phyloP scores from a whole-genome alignment of 495 filamentous ascomycete genomes.

The Penicillium crystallinum region DNA sequence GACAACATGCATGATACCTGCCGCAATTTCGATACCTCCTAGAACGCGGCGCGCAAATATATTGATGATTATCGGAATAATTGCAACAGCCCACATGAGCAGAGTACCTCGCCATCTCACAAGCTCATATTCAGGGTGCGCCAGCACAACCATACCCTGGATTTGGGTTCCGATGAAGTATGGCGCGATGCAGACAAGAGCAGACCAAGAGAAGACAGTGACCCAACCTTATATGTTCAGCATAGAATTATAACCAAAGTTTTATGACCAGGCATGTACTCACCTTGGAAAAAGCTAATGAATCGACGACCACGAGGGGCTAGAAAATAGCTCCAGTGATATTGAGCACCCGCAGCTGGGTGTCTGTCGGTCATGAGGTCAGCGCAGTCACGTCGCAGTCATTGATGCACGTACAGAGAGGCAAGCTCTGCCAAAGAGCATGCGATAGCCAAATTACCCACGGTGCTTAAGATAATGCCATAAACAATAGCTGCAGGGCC shows the following conservation, averaged over 20 bases:
- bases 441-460: conserved; percentile 26
- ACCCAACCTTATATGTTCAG: conserved; percentile 19
- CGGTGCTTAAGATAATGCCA: conserved; percentile 23
- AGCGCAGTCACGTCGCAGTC: not conserved
- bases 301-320: conserved; percentile 35
- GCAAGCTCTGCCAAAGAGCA: conserved; percentile 32
- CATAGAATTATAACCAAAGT: conserved; percentile 6
- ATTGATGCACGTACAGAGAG: conserved; percentile 24
- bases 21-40: conserved; percentile 42
- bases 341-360: conserved; percentile 39
- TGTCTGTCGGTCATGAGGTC: conserved; percentile 14
- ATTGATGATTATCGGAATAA: conserved; percentile 39
- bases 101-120: conserved; percentile 45
- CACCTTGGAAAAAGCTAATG: conserved; percentile 42
- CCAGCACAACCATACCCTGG: conserved; percentile 41
- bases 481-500: conserved; percentile 28
- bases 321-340: conserved; percentile 43
- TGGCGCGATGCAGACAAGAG: conserved; percentile 40
- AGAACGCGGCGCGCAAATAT: conserved; percentile 40
- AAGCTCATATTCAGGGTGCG: conserved; percentile 35
- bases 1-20: conserved; percentile 44
- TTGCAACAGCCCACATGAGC: conserved; percentile 42
- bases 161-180: conserved; percentile 49
- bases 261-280: conserved; percentile 25
- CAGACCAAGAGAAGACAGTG: conserved; percentile 38